These are phyloP conservation scores for Haematococcus sp. DNA, from an alignment of 139 green algal species.

Conservation along the genomic window DNA sequence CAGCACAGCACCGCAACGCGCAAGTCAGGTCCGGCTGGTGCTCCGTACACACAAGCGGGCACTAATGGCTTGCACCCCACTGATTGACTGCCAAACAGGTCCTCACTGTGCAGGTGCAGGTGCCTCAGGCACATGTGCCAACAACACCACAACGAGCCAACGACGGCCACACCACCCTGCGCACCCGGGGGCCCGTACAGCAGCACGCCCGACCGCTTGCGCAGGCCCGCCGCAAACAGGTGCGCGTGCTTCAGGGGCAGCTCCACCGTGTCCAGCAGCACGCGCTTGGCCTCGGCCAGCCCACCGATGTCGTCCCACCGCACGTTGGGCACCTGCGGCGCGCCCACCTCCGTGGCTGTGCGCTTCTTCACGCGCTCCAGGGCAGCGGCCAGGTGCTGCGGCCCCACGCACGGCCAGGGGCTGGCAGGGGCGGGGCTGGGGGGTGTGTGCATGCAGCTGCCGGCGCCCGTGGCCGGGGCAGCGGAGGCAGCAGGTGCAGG, in stretches of 20 bases:
- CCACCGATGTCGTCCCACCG: conserved; percentile 92
- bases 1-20: too few species aligned
- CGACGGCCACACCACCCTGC: too few species aligned
- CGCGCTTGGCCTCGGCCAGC: conserved; percentile 78
- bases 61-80: background rate
- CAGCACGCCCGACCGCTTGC: conserved; percentile 83
- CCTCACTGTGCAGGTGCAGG: too few species aligned
- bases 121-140: too few species aligned
- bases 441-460: background rate
- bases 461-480: background rate
- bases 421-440: background rate
- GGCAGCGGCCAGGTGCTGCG: conserved; percentile 39
- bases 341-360: conserved; percentile 69
- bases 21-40: conserved; percentile 1
- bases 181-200: conserved; percentile 85
- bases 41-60: conserved; percentile 1
- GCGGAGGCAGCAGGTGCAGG: background rate
- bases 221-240: conserved; percentile 82
- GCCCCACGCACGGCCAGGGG: conserved; percentile 1
- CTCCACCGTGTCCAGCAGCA: conserved; percentile 89
- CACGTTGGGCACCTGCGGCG: conserved; percentile 76
- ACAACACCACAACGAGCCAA: too few species aligned
- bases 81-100: too few species aligned
- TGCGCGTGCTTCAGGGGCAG: conserved; percentile 81
- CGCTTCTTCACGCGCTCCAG: conserved; percentile 57